Evolutionary conservation across 202 grass and related monocot species (phyloP).

Genomic region (Schoenoplectus tabernaemontani): DNA sequence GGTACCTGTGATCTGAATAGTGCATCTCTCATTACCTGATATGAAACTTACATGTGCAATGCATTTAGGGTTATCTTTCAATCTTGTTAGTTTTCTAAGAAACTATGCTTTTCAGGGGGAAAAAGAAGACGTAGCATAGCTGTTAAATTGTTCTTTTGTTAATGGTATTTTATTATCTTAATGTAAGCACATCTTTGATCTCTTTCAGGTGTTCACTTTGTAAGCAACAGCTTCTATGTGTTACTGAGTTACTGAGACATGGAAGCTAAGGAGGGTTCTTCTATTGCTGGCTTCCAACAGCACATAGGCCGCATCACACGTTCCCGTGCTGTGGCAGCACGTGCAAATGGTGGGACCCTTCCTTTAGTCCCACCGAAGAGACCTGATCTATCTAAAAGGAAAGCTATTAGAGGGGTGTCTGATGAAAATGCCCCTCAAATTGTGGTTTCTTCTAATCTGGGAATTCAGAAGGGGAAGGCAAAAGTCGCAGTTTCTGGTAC

Average conservation of each 20-base stretch:
- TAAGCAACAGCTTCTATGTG: slow-evolving; percentile 8
- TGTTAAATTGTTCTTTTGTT: neutral
- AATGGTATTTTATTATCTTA: neutral
- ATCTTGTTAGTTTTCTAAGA: neutral
- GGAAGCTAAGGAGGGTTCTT: slow-evolving; percentile 35
- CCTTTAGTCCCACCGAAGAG: slow-evolving; percentile 29
- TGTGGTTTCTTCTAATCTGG: neutral
- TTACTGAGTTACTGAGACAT: slow-evolving; percentile 7
- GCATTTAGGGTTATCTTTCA: slow-evolving; percentile 2
- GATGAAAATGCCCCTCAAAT: slow-evolving; percentile 5
- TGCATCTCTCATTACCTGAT: neutral
- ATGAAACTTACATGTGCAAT: neutral
- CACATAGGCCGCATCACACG: slow-evolving; percentile 56
- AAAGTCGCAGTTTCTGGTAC: neutral
- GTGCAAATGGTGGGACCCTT: slow-evolving; percentile 20
- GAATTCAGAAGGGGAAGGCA: neutral
- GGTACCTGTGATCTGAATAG: neutral
- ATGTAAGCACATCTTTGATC: neutral
- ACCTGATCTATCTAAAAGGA: slow-evolving; percentile 27
- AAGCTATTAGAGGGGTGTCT: neutral
- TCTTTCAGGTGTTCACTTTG: neutral
- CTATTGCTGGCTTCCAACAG: slow-evolving; percentile 32
- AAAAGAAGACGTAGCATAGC: neutral
- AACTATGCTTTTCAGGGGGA: neutral
- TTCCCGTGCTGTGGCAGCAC: slow-evolving; percentile 39